Evolutionary conservation across 345 rosid genomes (phyloP), one percentile per base, ranked within the genome.

Genomic region (Rhizophora apiculata): DNA sequence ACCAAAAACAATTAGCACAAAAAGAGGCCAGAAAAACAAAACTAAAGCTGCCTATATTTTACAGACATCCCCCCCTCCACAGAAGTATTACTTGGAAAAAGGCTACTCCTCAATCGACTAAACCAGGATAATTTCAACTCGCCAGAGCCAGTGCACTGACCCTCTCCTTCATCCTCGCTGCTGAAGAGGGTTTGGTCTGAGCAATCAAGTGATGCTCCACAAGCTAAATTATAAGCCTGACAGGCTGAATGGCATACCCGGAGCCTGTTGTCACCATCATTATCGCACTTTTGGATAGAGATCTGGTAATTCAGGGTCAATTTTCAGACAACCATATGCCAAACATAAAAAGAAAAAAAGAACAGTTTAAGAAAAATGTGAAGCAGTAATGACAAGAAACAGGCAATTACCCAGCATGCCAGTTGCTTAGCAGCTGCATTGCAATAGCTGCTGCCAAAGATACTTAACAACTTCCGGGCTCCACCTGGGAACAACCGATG

Each of bases 131-230:
- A 70, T 65, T 71, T 79, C 68, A 83, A 69, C 69, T 87, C 92
- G 3, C 84, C 88, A 1, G 89, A 82, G 36, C 99, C 99, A 0
- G 99, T 95, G 83, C 99, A 95, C 52, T 89, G 92, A 21, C 87
- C 89, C 32, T 86, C 91, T 0, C 87, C 84, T 72, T 90, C 99
- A 53, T 87, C 91, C 34, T 76, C 85, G 1, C 87, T 84, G 69
- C 99, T 92, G 80, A 95, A 95, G 15, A 92, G 98, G 59, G 99
- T 92, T 80, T 90, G 92, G 78, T 95, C 99, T 2, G 90, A 79
- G 82, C 99, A 95, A 83, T 95, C 99, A 3, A 95, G 87, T 5
- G 99, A 87, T 55, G 99, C 99, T 54, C 99, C 99, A 72, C 99
- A 95, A 0, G 98, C 99, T 70, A 75, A 78, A 60, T 95, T 95